A percentile compares a stretch with the other conserved stretches of the same genome.
These are phyloP conservation scores for Saccharomycopsis selenospora DNA, from an alignment of 805 yeast genomes.

Conservation along the genomic window DNA sequence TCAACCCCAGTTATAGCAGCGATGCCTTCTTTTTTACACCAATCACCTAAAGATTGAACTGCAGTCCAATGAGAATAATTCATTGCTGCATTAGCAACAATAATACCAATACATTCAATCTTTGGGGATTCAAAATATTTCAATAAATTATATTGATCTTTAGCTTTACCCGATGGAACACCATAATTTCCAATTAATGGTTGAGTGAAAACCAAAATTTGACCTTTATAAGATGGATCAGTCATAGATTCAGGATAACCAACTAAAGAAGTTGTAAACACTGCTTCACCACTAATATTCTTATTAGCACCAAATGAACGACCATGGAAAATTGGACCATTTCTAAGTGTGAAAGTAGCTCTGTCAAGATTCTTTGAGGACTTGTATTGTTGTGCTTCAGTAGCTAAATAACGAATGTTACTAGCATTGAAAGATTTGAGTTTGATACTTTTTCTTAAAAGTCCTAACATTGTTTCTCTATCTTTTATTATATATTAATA, in stretches of 20 bases:
- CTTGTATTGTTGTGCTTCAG: conserved; percentile 1
- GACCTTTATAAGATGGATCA: conserved; percentile 96
- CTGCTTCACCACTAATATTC: conserved; percentile 93
- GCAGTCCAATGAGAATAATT: conserved; percentile 99
- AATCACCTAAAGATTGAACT: conserved; percentile 85
- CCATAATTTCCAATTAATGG: conserved; percentile 98
- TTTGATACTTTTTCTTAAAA: background rate
- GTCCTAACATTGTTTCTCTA: background rate
- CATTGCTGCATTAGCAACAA: conserved; percentile 92
- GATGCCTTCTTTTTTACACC: conserved; percentile 96
- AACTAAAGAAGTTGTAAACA: conserved; percentile 93
- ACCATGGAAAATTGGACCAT: conserved; percentile 91
- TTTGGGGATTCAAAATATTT: conserved; percentile 88
- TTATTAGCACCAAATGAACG: conserved; percentile 93
- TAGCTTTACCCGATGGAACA: conserved; percentile 77
- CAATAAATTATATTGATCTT: conserved; percentile 78
- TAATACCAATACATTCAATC: conserved; percentile 92
- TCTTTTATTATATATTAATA: too few species aligned
- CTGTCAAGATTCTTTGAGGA: conserved; percentile 41
- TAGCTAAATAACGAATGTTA: conserved; percentile 5
- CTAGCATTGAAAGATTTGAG: background rate
- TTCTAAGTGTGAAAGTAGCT: conserved; percentile 84
- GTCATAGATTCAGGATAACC: conserved; percentile 99
- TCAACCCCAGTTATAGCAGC: conserved; percentile 97
- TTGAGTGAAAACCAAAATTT: conserved; percentile 92